Conservation (phyloP, 2,329 filamentous ascomycete species). For the Penicillium rolfsii region DNA sequence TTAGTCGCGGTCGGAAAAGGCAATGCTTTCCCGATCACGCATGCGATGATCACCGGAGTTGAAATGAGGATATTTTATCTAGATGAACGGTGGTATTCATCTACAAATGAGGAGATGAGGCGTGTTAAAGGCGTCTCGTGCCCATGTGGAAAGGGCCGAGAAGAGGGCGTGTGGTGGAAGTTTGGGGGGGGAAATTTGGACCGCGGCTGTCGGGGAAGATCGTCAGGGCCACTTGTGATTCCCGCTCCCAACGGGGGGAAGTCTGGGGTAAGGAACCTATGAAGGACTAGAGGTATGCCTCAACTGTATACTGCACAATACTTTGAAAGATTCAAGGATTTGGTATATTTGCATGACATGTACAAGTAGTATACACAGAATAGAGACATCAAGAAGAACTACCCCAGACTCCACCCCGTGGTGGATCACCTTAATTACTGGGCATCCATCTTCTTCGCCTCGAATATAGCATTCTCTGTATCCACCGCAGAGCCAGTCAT, state of each 20-base stretch:
- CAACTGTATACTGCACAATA: not conserved
- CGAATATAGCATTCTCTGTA: constrained; percentile 35
- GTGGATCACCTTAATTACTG: constrained; percentile 11
- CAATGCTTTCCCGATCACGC: constrained; percentile 13
- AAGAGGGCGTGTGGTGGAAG: constrained; percentile 20
- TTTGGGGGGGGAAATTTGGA: constrained; percentile 24
- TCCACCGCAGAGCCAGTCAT: constrained; percentile 40
- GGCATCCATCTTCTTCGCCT: constrained; percentile 25
- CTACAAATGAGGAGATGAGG: not conserved
- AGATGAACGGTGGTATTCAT: not conserved
- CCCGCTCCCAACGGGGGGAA: not conserved
- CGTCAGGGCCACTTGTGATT: constrained; percentile 37
- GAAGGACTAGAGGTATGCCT: not conserved
- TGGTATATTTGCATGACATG: not conserved
- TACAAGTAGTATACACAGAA: constrained; percentile 15
- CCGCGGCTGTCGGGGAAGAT: constrained; percentile 41
- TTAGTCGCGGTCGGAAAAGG: constrained; percentile 10
- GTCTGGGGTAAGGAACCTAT: not conserved
- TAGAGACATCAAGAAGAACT: not conserved
- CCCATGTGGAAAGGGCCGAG: constrained; percentile 15
- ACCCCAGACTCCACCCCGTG: constrained; percentile 4
- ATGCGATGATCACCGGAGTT: constrained; percentile 13
- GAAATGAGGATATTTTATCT: not conserved
- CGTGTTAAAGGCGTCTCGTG: constrained; percentile 11
- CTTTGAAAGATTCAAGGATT: not conserved